Conservation (phyloP, 805 yeast species). For the Saturnispora galanensis region DNA sequence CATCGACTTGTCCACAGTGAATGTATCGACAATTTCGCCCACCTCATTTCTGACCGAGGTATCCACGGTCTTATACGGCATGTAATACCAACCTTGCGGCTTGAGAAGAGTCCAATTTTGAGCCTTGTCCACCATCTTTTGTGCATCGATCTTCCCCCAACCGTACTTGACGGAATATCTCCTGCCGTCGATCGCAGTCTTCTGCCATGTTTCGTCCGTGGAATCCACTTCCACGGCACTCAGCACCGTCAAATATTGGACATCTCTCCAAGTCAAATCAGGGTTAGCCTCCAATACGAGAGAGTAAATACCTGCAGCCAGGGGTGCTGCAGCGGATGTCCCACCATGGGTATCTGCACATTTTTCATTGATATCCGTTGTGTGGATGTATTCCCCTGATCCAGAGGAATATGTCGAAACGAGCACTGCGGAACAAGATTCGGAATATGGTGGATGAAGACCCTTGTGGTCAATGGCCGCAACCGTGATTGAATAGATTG, state of each 20-base stretch:
- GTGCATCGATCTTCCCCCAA: constrained; percentile 86
- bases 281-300: constrained; percentile 78
- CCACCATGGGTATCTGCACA: constrained; percentile 86
- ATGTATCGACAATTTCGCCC: constrained; percentile 26
- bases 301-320: constrained; percentile 93
- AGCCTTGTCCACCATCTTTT: constrained; percentile 61
- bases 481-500: constrained; percentile 89
- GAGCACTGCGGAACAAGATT: constrained; percentile 89
- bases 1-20: constrained; percentile 38
- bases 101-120: constrained; percentile 55
- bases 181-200: constrained; percentile 50
- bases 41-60: constrained; percentile 15
- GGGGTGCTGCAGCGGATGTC: constrained; percentile 97
- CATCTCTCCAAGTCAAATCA: constrained; percentile 87
- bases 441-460: constrained; percentile 80
- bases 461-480: constrained; percentile 89
- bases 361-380: constrained; percentile 63
- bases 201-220: constrained; percentile 64
- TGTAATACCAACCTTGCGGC: constrained; percentile 78
- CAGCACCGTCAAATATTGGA: constrained; percentile 72
- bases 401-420: constrained; percentile 92
- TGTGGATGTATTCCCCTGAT: constrained; percentile 77
- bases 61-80: constrained; percentile 32
- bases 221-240: constrained; percentile 62
- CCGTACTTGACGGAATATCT: constrained; percentile 82